Percentiles rank a stretch among this genome's conserved stretches.
Conservation (phyloP, 2,329 filamentous ascomycete species). For the Chaetomiaceae sp. region DNA sequence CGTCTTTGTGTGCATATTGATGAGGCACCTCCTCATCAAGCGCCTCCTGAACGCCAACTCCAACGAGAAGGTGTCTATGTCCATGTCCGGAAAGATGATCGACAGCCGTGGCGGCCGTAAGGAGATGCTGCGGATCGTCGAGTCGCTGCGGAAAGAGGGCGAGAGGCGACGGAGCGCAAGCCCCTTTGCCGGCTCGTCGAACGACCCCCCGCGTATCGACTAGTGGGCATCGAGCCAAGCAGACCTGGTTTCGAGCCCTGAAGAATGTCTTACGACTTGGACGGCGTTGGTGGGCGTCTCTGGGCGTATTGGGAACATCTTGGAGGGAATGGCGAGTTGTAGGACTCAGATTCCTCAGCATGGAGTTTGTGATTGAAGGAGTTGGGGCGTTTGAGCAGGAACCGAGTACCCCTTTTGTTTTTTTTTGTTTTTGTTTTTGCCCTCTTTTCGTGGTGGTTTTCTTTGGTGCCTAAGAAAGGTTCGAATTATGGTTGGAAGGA, state of each 20-base stretch:
- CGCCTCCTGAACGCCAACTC: conserved; percentile 73
- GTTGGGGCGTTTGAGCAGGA: conserved; percentile 3
- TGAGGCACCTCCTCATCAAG: conserved; percentile 88
- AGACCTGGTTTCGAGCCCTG: background rate
- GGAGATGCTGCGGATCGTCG: conserved; percentile 87
- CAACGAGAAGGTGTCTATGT: conserved; percentile 88
- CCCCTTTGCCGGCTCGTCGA: conserved; percentile 27
- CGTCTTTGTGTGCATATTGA: conserved; percentile 90
- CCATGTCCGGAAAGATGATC: conserved; percentile 77
- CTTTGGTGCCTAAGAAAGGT: background rate
- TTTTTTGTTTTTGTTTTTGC: background rate
- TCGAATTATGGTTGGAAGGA: background rate
- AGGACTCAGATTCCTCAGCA: background rate
- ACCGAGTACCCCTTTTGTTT: background rate
- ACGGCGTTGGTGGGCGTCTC: conserved; percentile 1
- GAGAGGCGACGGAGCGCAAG: conserved; percentile 59
- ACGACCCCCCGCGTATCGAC: conserved; percentile 41
- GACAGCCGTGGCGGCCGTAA: conserved; percentile 77
- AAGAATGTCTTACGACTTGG: background rate
- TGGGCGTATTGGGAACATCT: background rate
- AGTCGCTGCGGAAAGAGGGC: conserved; percentile 79
- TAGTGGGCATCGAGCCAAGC: conserved; percentile 23
- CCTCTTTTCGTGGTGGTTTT: too few relatives aligned
- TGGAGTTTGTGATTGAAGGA: conserved; percentile 2
- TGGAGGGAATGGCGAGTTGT: background rate